Percentiles rank a stretch among this genome's conserved stretches.
Evolutionary conservation across 345 rosid genomes (phyloP).

Genomic region (Tarenaya hassleriana): DNA sequence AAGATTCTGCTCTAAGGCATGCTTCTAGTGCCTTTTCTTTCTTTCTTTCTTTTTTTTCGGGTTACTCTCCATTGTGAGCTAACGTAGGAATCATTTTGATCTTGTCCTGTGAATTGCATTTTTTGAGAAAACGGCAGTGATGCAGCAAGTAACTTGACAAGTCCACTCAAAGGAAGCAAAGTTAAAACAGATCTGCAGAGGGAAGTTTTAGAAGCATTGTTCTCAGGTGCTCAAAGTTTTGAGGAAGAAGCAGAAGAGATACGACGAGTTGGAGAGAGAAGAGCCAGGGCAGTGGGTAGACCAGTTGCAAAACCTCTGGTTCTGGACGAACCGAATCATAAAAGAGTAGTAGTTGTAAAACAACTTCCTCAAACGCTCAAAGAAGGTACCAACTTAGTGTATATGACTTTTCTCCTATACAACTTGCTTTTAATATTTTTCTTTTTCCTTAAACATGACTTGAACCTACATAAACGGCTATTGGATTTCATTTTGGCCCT

Average conservation of each 20-base stretch:
- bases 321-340: slow-evolving; percentile 31
- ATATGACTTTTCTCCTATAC: too few relatives aligned
- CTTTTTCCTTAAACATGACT: too few relatives aligned
- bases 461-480: too few relatives aligned
- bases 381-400: slow-evolving; percentile 31
- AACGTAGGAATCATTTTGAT: slow-evolving; percentile 1
- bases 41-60: slow-evolving; percentile 3
- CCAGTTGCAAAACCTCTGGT: slow-evolving; percentile 27
- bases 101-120: slow-evolving; percentile 5
- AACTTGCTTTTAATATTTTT: too few relatives aligned
- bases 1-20: slow-evolving; percentile 32
- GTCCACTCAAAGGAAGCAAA: slow-evolving; percentile 19
- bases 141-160: slow-evolving; percentile 23
- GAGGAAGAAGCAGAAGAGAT: slow-evolving; percentile 29
- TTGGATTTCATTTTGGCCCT: too few relatives aligned
- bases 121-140: slow-evolving; percentile 28
- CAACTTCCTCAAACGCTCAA: slow-evolving; percentile 18
- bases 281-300: slow-evolving; percentile 33
- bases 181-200: slow-evolving; percentile 34
- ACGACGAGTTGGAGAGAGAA: slow-evolving; percentile 23
- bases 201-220: slow-evolving; percentile 46
- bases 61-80: background rate
- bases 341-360: slow-evolving; percentile 24
- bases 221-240: slow-evolving; percentile 32
- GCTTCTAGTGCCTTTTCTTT: slow-evolving; percentile 10